Evolutionary conservation across 352 stramenopile genomes (phyloP).

Genomic region (Phytophthora boehmeriae): DNA sequence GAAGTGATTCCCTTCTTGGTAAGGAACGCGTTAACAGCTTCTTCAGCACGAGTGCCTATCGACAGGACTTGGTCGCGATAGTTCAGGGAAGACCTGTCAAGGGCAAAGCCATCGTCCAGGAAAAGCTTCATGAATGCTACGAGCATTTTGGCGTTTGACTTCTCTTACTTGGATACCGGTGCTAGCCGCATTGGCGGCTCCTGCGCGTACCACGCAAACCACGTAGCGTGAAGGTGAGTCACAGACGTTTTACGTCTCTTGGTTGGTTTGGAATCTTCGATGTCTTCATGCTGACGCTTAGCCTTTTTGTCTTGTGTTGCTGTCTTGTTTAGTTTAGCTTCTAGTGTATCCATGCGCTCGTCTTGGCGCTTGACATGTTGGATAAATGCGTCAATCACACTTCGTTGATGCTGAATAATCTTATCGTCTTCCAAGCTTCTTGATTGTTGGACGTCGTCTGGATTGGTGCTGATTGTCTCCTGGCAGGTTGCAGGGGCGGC

Average conservation of each 20-base stretch:
- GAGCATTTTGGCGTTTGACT: too few relatives aligned
- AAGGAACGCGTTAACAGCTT: slow-evolving; percentile 6
- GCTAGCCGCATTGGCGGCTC: too few relatives aligned
- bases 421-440: neutral
- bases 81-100: neutral
- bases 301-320: too few relatives aligned
- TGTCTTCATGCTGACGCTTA: too few relatives aligned
- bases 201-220: slow-evolving; percentile 1
- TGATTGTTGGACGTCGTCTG: neutral
- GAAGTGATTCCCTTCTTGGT: slow-evolving; percentile 1
- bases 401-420: slow-evolving; percentile 8
- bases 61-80: slow-evolving; percentile 11
- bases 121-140: too few relatives aligned
- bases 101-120: too few relatives aligned
- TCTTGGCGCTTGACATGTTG: slow-evolving; percentile 8
- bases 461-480: too few relatives aligned
- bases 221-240: too few relatives aligned
- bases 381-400: slow-evolving; percentile 8
- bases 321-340: too few relatives aligned
- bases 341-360: neutral
- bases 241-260: too few relatives aligned
- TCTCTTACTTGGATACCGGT: too few relatives aligned
- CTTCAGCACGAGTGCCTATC: slow-evolving; percentile 5
- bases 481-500: neutral
- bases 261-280: neutral